Evolutionary conservation across 768 basidiomycete genomes (phyloP).

Genomic region (Suillus hirtellus): DNA sequence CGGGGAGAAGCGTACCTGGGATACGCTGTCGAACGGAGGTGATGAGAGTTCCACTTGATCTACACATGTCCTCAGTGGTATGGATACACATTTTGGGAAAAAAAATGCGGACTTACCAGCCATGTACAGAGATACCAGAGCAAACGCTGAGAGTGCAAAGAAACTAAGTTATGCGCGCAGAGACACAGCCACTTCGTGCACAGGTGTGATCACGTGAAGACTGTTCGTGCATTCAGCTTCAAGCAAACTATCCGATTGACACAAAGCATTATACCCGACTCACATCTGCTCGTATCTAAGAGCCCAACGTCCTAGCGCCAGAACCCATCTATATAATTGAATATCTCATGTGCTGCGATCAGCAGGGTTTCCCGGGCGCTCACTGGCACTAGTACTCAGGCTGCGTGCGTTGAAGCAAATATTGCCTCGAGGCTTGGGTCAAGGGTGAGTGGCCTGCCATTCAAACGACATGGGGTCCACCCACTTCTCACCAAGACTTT

Average conservation of each 20-base stretch:
- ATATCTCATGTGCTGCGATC: not conserved
- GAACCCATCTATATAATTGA: not conserved
- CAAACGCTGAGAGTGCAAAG: not conserved
- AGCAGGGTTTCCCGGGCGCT: not conserved
- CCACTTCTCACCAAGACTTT: not conserved
- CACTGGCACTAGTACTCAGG: not conserved
- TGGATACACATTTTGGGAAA: not conserved
- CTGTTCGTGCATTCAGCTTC: no score
- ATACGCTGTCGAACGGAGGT: slow-evolving; percentile 85
- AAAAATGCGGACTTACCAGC: not conserved
- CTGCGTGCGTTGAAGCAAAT: not conserved
- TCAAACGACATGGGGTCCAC: not conserved
- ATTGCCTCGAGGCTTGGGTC: not conserved
- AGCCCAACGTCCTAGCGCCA: not conserved
- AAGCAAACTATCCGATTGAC: no score
- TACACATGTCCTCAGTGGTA: not conserved
- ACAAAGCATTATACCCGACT: not conserved
- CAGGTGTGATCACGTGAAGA: not conserved
- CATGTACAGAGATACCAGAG: not conserved
- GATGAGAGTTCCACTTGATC: slow-evolving; percentile 51
- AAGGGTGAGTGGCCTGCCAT: not conserved
- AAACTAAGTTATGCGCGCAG: not conserved
- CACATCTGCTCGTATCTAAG: not conserved
- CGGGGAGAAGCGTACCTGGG: slow-evolving; percentile 79
- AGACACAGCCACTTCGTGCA: not conserved